Evolutionary conservation across 148 eudicot genomes (phyloP).

Genomic region (Rhododendron williamsianum): DNA sequence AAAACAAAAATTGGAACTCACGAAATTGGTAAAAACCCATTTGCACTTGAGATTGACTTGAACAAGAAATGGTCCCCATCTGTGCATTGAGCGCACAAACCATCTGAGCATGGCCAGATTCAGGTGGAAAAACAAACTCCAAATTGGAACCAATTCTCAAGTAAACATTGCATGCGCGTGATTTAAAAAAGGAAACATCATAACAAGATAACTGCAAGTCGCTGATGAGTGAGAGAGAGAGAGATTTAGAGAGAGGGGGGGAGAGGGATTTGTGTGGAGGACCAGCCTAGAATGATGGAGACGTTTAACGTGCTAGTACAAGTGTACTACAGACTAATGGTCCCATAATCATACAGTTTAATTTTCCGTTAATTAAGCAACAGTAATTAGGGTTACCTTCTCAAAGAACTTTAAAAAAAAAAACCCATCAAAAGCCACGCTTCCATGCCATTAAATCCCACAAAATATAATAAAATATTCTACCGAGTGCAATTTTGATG

Average conservation of each 20-base stretch:
- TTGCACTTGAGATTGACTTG: not conserved
- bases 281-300: slow-evolving; percentile 13
- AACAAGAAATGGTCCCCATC: not conserved
- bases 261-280: slow-evolving; percentile 14
- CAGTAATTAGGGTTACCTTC: slow-evolving; percentile 27
- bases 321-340: slow-evolving; percentile 7
- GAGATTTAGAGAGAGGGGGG: not conserved
- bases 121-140: not conserved
- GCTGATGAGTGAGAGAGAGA: not conserved
- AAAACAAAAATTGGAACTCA: not conserved
- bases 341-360: slow-evolving; percentile 27
- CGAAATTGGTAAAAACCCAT: not conserved
- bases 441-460: slow-evolving; percentile 7
- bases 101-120: not conserved
- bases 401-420: not conserved
- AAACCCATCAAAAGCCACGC: slow-evolving; percentile 38
- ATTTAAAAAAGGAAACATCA: not conserved
- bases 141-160: slow-evolving; percentile 1
- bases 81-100: not conserved
- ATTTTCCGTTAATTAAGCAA: slow-evolving; percentile 21
- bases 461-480: slow-evolving; percentile 10
- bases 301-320: not conserved
- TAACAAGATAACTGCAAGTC: slow-evolving; percentile 3
- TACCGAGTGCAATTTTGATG: not conserved
- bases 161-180: slow-evolving; percentile 26